These are phyloP conservation scores for Aspergillus nanangensis DNA, from an alignment of 495 filamentous ascomycete species.

Conservation along the genomic window DNA sequence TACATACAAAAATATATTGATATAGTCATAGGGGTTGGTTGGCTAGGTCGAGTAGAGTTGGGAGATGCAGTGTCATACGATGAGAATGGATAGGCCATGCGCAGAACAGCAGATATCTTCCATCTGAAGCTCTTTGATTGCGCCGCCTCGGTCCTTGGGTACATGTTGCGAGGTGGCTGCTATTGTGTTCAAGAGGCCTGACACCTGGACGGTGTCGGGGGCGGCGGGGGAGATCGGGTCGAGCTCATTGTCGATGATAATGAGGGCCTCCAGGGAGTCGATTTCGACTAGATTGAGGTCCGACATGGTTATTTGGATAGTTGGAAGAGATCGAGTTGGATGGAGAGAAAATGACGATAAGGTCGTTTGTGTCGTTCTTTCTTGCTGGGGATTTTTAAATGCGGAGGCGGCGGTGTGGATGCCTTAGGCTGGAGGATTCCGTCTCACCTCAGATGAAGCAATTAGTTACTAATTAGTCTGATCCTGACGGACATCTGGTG, in stretches of 20 bases:
- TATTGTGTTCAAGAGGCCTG: slow-evolving; percentile 36
- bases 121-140: slow-evolving; percentile 45
- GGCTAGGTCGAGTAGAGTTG: not conserved
- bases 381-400: not conserved
- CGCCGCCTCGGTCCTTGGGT: slow-evolving; percentile 37
- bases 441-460: no score
- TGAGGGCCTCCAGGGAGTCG: slow-evolving; percentile 42
- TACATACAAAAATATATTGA: no score
- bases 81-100: slow-evolving; percentile 54
- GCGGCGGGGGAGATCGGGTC: slow-evolving; percentile 51
- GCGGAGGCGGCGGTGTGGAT: not conserved
- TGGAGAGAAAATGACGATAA: not conserved
- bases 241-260: slow-evolving; percentile 55
- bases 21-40: no score
- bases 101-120: slow-evolving; percentile 57
- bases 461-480: no score
- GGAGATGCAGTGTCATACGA: slow-evolving; percentile 30
- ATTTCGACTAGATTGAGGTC: slow-evolving; percentile 32
- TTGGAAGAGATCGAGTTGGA: not conserved
- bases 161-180: slow-evolving; percentile 25
- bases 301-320: not conserved
- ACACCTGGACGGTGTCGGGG: slow-evolving; percentile 43
- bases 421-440: not conserved
- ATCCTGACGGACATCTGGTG: no score
- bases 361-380: no score